These are phyloP conservation scores for Suhomyces tanzawaensis DNA, from an alignment of 805 yeast species.

Conservation along the genomic window DNA sequence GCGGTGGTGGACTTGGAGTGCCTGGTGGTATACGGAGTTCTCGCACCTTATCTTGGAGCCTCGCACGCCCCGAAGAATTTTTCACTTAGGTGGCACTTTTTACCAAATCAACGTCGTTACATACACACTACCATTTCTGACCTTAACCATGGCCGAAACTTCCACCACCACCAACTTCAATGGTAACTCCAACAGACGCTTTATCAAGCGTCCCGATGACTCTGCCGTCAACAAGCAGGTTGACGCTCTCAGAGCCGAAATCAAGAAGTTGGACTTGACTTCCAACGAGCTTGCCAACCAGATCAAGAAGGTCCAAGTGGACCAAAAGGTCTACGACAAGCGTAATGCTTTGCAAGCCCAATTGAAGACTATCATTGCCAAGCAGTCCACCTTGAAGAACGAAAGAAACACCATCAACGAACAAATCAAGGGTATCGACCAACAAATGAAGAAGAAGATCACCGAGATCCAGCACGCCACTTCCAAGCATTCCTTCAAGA, in stretches of 20 bases:
- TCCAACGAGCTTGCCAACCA: slow-evolving; percentile 52
- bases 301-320: slow-evolving; percentile 43
- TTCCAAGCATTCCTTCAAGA: slow-evolving; percentile 67
- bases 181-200: slow-evolving; percentile 36
- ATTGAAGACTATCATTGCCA: slow-evolving; percentile 42
- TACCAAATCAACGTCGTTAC: slow-evolving; percentile 2
- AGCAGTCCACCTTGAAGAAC: slow-evolving; percentile 48
- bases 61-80: slow-evolving; percentile 6
- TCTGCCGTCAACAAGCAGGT: slow-evolving; percentile 58
- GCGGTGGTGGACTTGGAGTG: no score
- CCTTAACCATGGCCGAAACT: slow-evolving; percentile 5
- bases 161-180: slow-evolving; percentile 9
- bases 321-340: slow-evolving; percentile 28
- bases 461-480: slow-evolving; percentile 70
- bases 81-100: slow-evolving; percentile 9
- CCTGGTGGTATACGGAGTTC: no score
- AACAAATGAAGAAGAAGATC: slow-evolving; percentile 68
- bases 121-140: slow-evolving; percentile 1
- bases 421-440: slow-evolving; percentile 70
- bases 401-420: slow-evolving; percentile 56
- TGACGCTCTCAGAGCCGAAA: slow-evolving; percentile 54
- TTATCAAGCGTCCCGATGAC: slow-evolving; percentile 74
- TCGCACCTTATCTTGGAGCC: no score
- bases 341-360: slow-evolving; percentile 33
- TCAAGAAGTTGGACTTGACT: slow-evolving; percentile 59